Percentiles rank a stretch among this genome's conserved stretches.
Conservation (phyloP, 495 filamentous ascomycete genomes). For the Penicillium nucicola region DNA sequence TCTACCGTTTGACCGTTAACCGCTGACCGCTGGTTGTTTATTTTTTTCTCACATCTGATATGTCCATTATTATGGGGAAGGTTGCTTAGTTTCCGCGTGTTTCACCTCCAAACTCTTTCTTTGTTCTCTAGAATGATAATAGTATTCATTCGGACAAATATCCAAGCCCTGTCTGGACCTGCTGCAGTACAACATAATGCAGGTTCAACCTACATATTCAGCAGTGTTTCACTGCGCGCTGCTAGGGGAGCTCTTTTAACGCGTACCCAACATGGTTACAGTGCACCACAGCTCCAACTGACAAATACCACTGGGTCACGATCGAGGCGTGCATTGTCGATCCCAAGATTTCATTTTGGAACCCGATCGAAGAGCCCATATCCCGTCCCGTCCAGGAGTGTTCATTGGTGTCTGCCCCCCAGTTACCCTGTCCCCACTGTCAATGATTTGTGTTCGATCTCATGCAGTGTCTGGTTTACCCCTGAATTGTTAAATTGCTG, state of each 20-base stretch:
- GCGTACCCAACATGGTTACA: too few species aligned
- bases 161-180: neutral
- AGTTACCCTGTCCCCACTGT: neutral
- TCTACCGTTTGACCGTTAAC: too few species aligned
- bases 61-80: too few species aligned
- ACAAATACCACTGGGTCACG: neutral
- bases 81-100: too few species aligned
- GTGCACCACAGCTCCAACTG: neutral
- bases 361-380: neutral
- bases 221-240: constrained; percentile 13
- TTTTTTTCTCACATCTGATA: too few species aligned
- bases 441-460: too few species aligned
- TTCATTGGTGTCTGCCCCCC: neutral
- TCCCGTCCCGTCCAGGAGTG: neutral
- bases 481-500: too few species aligned
- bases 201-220: neutral
- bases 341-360: constrained; percentile 9
- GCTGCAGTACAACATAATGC: neutral
- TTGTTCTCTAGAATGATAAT: too few species aligned
- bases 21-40: neutral
- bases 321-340: constrained; percentile 2
- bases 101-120: too few species aligned
- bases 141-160: neutral
- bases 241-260: constrained; percentile 8
- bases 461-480: too few species aligned